phyloP scores from a whole-genome alignment of 2,329 filamentous ascomycete genomes.

The Aspergillus sp. region DNA sequence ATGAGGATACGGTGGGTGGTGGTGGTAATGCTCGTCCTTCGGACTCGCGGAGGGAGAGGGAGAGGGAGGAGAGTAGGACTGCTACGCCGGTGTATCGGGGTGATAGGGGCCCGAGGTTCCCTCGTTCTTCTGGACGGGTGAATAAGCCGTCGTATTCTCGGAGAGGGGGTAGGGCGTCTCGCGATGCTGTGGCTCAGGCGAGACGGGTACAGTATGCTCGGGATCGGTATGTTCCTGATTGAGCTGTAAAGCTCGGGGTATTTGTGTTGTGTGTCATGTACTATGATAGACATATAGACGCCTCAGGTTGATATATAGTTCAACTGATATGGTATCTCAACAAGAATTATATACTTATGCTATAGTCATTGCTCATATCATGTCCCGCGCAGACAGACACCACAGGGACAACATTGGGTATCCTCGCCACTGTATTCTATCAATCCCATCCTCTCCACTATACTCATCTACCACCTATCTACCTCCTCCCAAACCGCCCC shows the following conservation, averaged over 20 bases:
- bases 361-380: slow-evolving; percentile 22
- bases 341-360: slow-evolving; percentile 8
- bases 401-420: not conserved
- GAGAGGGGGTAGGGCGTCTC: slow-evolving; percentile 16
- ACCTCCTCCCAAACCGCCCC: slow-evolving; percentile 43
- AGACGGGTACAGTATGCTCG: slow-evolving; percentile 33
- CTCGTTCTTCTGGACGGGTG: slow-evolving; percentile 25
- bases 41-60: not conserved
- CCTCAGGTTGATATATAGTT: not conserved
- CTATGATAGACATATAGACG: slow-evolving; percentile 10
- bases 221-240: slow-evolving; percentile 39
- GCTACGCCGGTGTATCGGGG: slow-evolving; percentile 27
- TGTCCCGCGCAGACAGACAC: not conserved
- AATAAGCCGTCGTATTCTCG: slow-evolving; percentile 26
- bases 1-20: slow-evolving; percentile 43
- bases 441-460: too few relatives aligned
- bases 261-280: not conserved
- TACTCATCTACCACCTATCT: slow-evolving; percentile 6
- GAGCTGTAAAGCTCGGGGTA: slow-evolving; percentile 4
- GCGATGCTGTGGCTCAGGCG: slow-evolving; percentile 22
- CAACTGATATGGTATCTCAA: slow-evolving; percentile 22
- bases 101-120: not conserved
- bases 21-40: too few relatives aligned
- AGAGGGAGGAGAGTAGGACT: slow-evolving; percentile 21
- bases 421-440: not conserved